Conservation (phyloP, 805 yeast genomes). For the Lachancea sp. region DNA sequence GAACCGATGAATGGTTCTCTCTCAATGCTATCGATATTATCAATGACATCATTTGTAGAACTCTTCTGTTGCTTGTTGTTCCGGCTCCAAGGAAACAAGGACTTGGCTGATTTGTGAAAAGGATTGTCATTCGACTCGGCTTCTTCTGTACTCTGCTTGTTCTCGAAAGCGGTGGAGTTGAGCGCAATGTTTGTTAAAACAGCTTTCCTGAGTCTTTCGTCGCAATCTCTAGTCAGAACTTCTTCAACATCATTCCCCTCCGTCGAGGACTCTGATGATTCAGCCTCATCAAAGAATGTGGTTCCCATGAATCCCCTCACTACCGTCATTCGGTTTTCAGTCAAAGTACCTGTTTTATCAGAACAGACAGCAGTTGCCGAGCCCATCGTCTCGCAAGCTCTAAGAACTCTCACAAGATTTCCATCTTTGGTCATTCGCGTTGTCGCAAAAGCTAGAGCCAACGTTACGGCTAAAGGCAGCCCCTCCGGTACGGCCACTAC, state of each 20-base stretch:
- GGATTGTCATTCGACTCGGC: constrained; percentile 25
- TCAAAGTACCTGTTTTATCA: constrained; percentile 95
- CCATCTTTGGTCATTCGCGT: constrained; percentile 97
- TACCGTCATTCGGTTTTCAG: constrained; percentile 89
- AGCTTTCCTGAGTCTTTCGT: constrained; percentile 12
- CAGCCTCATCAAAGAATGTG: constrained; percentile 47
- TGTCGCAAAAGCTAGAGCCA: constrained; percentile 96
- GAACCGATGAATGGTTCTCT: constrained; percentile 76
- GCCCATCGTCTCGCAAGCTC: constrained; percentile 98
- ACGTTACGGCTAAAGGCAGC: constrained; percentile 91
- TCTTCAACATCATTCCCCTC: not conserved
- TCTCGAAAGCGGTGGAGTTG: constrained; percentile 89
- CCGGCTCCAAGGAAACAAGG: constrained; percentile 10
- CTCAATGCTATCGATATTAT: constrained; percentile 13
- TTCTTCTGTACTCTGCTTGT: constrained; percentile 32
- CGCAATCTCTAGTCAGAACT: constrained; percentile 7
- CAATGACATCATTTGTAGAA: constrained; percentile 12
- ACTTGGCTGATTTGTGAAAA: constrained; percentile 15
- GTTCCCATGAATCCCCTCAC: constrained; percentile 69
- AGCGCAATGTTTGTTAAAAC: constrained; percentile 55
- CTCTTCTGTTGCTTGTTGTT: constrained; percentile 4
- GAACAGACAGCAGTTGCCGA: constrained; percentile 96
- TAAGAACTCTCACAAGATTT: constrained; percentile 86
- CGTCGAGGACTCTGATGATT: constrained; percentile 5
- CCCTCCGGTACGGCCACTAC: constrained; percentile 99